A percentile compares a stretch with the other conserved stretches of the same genome.
These are phyloP conservation scores for Cyclocybe aegerita DNA, from an alignment of 768 basidiomycete genomes.

Conservation along the genomic window DNA sequence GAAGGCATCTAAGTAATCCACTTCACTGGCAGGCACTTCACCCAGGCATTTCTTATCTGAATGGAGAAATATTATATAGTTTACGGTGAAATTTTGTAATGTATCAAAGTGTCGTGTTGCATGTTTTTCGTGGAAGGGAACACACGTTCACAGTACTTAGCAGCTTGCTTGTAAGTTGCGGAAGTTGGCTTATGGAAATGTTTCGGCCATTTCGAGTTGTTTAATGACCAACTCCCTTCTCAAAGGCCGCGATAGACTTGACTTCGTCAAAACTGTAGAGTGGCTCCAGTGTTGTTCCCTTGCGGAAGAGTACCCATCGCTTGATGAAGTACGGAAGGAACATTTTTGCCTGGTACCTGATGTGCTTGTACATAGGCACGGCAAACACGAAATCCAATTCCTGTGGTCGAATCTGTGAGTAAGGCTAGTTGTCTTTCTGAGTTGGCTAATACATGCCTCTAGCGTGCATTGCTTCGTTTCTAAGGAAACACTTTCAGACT, in stretches of 20 bases:
- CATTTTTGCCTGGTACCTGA: conserved; percentile 35
- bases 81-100: too few relatives aligned
- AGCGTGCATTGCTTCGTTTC: conserved; percentile 52
- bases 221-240: conserved; percentile 38
- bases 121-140: too few relatives aligned
- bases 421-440: not conserved
- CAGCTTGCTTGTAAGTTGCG: too few relatives aligned
- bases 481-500: conserved; percentile 6
- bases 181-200: not conserved
- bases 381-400: conserved; percentile 46
- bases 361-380: conserved; percentile 43
- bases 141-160: too few relatives aligned
- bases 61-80: too few relatives aligned
- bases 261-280: conserved; percentile 51
- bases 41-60: too few relatives aligned
- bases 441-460: conserved; percentile 16
- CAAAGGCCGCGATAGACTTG: conserved; percentile 40
- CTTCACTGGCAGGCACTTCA: too few relatives aligned
- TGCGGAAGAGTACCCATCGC: conserved; percentile 38
- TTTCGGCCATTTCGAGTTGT: not conserved
- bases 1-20: too few relatives aligned
- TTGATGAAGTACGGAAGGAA: conserved; percentile 47
- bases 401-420: conserved; percentile 1
- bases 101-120: too few relatives aligned
- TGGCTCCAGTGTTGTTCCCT: conserved; percentile 32